Evolutionary conservation across 208 protist species (phyloP).

Genomic region (Trypanosoma vivax): DNA sequence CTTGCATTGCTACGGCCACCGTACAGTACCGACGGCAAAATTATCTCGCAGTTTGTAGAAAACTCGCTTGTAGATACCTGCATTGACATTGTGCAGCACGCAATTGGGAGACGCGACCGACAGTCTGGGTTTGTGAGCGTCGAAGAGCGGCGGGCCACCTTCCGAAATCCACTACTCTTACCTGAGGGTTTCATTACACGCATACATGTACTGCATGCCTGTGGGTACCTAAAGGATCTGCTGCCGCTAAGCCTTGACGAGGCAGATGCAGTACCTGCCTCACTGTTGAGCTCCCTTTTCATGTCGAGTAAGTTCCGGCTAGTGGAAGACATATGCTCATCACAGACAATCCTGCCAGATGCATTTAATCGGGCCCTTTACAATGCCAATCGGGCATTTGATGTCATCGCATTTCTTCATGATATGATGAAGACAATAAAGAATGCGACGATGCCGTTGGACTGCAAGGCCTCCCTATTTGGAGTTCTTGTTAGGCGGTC

Average conservation of each 20-base stretch:
- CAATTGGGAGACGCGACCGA: slow-evolving; percentile 41
- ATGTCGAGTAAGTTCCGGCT: slow-evolving; percentile 48
- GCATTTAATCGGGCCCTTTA: slow-evolving; percentile 27
- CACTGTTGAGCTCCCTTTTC: slow-evolving; percentile 50
- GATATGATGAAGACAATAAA: slow-evolving; percentile 67
- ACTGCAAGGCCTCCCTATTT: slow-evolving; percentile 47
- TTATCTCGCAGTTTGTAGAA: slow-evolving; percentile 69
- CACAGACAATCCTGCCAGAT: slow-evolving; percentile 25
- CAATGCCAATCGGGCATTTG: slow-evolving; percentile 24
- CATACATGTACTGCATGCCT: slow-evolving; percentile 72
- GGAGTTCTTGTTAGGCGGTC: slow-evolving; percentile 30
- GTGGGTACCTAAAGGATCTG: slow-evolving; percentile 58
- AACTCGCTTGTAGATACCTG: slow-evolving; percentile 46
- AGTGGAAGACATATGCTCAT: slow-evolving; percentile 49
- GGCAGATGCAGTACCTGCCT: slow-evolving; percentile 39
- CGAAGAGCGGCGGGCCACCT: slow-evolving; percentile 59
- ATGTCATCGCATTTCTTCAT: slow-evolving; percentile 51
- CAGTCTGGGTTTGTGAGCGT: slow-evolving; percentile 59
- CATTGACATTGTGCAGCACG: slow-evolving; percentile 80
- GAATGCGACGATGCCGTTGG: slow-evolving; percentile 38
- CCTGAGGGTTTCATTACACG: slow-evolving; percentile 28
- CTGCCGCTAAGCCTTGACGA: slow-evolving; percentile 72
- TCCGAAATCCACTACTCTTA: slow-evolving; percentile 65
- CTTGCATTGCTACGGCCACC: slow-evolving; percentile 47
- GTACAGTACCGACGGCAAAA: slow-evolving; percentile 64